phyloP scores from a whole-genome alignment of 2,329 filamentous ascomycete genomes.

The Cladosporium velox region DNA sequence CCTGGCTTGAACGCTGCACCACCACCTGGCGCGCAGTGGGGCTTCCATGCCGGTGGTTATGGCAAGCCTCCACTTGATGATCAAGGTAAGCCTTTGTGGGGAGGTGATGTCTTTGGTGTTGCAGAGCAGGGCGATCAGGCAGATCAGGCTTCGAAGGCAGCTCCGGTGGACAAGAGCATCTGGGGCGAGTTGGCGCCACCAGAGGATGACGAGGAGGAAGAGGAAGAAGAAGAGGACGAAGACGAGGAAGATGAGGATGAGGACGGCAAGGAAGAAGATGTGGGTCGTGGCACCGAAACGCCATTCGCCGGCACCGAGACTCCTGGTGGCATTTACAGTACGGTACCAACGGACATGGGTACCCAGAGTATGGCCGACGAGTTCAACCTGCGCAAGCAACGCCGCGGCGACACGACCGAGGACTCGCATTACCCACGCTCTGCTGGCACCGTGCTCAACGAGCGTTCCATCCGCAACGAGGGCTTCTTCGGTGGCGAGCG shows the following conservation, averaged over 20 bases:
- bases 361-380: slow-evolving; percentile 79
- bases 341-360: slow-evolving; percentile 76
- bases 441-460: slow-evolving; percentile 86
- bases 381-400: slow-evolving; percentile 86
- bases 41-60: slow-evolving; percentile 92
- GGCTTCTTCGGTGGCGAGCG: slow-evolving; percentile 97
- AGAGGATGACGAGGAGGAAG: slow-evolving; percentile 71
- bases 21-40: slow-evolving; percentile 86
- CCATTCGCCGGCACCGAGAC: slow-evolving; percentile 70
- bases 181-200: slow-evolving; percentile 91
- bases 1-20: slow-evolving; percentile 92
- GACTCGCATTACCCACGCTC: slow-evolving; percentile 72
- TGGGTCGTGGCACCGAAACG: slow-evolving; percentile 68
- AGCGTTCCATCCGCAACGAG: slow-evolving; percentile 79
- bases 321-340: slow-evolving; percentile 76
- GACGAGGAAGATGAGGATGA: slow-evolving; percentile 70
- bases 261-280: slow-evolving; percentile 66
- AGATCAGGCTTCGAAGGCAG: slow-evolving; percentile 55
- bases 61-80: slow-evolving; percentile 96
- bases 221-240: slow-evolving; percentile 58
- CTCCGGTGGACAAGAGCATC: slow-evolving; percentile 80
- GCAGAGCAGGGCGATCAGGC: slow-evolving; percentile 42
- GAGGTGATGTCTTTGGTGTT: slow-evolving; percentile 88
- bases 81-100: slow-evolving; percentile 85
- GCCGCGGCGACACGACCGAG: slow-evolving; percentile 84